These are phyloP conservation scores for Colletotrichum sp. DNA, from an alignment of 2,329 filamentous ascomycete genomes.

Conservation along the genomic window DNA sequence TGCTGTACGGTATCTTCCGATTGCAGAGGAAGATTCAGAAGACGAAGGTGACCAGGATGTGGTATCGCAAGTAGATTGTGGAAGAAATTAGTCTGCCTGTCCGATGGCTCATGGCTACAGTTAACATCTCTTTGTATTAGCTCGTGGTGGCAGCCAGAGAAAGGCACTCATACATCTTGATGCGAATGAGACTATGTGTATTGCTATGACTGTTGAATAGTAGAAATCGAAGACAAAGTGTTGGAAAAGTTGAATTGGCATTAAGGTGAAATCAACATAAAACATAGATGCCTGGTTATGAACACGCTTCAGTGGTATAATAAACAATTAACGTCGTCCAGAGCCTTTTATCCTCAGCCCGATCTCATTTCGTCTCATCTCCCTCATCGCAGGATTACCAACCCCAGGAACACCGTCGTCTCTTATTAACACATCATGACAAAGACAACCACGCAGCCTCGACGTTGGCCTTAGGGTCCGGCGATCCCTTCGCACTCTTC, in stretches of 20 bases:
- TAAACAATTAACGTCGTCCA: not conserved
- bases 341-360: not conserved
- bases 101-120: too few relatives aligned
- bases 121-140: too few relatives aligned
- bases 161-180: too few relatives aligned
- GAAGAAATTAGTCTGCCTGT: too few relatives aligned
- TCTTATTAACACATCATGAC: not conserved
- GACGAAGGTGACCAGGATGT: constrained; percentile 60
- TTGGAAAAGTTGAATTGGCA: not conserved
- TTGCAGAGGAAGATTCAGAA: constrained; percentile 77
- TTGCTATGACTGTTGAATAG: too few relatives aligned
- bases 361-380: not conserved
- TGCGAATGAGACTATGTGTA: too few relatives aligned
- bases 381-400: not conserved
- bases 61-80: constrained; percentile 57
- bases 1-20: constrained; percentile 76
- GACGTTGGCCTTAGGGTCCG: not conserved
- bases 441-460: constrained; percentile 3
- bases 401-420: not conserved
- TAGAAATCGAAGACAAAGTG: not conserved
- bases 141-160: too few relatives aligned
- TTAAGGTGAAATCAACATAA: not conserved
- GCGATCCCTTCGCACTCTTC: constrained; percentile 18
- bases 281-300: not conserved
- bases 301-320: not conserved